Base-by-base conservation (phyloP, 2,329 filamentous ascomycete species). In the Neofusicoccum sp. region DNA sequence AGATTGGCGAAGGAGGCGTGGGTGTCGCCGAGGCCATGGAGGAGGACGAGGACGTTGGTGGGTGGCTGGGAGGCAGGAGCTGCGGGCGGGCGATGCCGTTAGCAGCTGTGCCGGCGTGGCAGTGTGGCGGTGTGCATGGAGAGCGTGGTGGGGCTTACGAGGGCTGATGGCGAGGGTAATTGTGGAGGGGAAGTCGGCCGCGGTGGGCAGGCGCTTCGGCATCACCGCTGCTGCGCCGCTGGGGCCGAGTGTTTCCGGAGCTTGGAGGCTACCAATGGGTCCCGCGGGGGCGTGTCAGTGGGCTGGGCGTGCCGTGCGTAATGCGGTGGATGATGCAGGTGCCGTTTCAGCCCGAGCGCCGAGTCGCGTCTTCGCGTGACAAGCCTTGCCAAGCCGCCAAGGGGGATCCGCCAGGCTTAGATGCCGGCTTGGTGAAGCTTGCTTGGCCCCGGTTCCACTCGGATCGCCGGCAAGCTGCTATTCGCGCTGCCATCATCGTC, bases 11-110 rank as follows among this genome's bases (percentile, higher is more conserved):
- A 96, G 36, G 89, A 81, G 3, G 72, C 69, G 62, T 90, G 84
- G 34, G 83, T 86, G 76, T 96, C 92, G 64, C 92, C 92, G 11
- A 96, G 84, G 65, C 91, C 91, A 74, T 96, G 92, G 61, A 96
- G 85, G 56, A 96, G 84, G 70, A 96, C 77, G 63, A 96, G 85
- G 66, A 96, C 81, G 67, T 93, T 88, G 44, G 86, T 89, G 8
- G 88, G 85, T 11, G 83, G 83, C 63, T 89, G 84, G 28, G 71
- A 70, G 33, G 64, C 28, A 49, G 53, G 51, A 12, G 60, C 53
- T 62, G 60, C 16, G 14, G 49, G 11, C 16, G 20, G 16, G 45
- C 48, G 31, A 16, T 16, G 54, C 20, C 26, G 57, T 20, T 41
- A 36, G 38, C 38, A 24, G 14, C 36, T 28, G 38, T 36, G 20